Percentiles rank a stretch among this genome's conserved stretches.
phyloP scores from a whole-genome alignment of 2,329 filamentous ascomycete genomes.

The Tolypocladium amazonense region DNA sequence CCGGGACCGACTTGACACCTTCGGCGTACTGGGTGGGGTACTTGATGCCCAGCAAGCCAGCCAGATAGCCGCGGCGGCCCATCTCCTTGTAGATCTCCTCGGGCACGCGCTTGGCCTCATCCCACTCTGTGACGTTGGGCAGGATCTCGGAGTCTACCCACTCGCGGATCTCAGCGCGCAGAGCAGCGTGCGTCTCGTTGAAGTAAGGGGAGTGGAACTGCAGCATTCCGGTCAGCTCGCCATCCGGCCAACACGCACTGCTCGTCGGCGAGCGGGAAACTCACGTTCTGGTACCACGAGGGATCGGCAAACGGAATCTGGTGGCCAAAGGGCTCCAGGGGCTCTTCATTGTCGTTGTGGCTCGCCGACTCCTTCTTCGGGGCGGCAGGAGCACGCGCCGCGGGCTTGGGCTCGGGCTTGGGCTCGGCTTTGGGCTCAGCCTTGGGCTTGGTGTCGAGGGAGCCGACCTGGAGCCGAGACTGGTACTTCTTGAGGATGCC shows the following conservation, averaged over 20 bases:
- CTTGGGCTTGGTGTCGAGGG: constrained; percentile 77
- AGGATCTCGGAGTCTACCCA: constrained; percentile 88
- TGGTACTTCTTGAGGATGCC: constrained; percentile 81
- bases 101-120: constrained; percentile 86
- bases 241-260: background rate
- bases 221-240: background rate
- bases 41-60: constrained; percentile 77
- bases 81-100: constrained; percentile 89
- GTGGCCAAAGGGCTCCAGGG: constrained; percentile 75
- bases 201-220: constrained; percentile 95
- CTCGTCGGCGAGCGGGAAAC: constrained; percentile 18
- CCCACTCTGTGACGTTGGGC: constrained; percentile 90
- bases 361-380: constrained; percentile 20
- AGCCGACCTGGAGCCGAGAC: constrained; percentile 68
- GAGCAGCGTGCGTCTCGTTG: constrained; percentile 85
- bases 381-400: constrained; percentile 18
- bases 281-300: constrained; percentile 85
- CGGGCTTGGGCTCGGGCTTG: constrained; percentile 28
- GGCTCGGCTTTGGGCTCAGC: constrained; percentile 42
- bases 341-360: constrained; percentile 45
- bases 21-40: constrained; percentile 70
- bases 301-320: constrained; percentile 89
- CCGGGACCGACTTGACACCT: constrained; percentile 63
- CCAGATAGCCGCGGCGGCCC: constrained; percentile 84
- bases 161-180: constrained; percentile 81